Evolutionary conservation across 2,329 filamentous ascomycete genomes (phyloP).

Genomic region (Monosporascus sp.): DNA sequence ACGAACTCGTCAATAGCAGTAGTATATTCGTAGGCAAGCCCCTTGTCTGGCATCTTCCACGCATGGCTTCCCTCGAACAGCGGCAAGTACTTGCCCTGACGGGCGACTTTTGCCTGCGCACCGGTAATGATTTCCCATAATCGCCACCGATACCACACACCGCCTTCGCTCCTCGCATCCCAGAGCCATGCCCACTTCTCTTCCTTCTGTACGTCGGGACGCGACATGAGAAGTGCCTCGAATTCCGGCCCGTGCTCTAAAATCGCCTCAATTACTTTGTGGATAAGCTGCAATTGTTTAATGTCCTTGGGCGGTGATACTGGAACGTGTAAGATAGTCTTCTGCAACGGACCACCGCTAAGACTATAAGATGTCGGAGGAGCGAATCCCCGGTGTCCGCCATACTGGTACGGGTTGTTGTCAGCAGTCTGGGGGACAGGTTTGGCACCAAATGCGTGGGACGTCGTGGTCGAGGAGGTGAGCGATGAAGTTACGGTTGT

Average conservation of each 20-base stretch:
- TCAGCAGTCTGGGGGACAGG: conserved; percentile 42
- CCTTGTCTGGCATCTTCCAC: conserved; percentile 71
- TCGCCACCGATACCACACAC: conserved; percentile 89
- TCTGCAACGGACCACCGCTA: conserved; percentile 34
- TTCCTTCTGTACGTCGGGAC: conserved; percentile 74
- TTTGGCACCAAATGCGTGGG: conserved; percentile 75
- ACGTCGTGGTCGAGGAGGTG: conserved; percentile 38
- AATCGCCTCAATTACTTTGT: conserved; percentile 78
- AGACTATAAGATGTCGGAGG: conserved; percentile 65
- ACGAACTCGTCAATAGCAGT: conserved; percentile 74
- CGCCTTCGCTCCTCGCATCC: conserved; percentile 73
- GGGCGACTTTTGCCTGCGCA: conserved; percentile 35
- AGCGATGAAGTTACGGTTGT: conserved; percentile 31
- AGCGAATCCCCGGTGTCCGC: conserved; percentile 60
- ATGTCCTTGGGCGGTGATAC: conserved; percentile 74
- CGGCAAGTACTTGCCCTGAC: conserved; percentile 50
- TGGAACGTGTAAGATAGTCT: conserved; percentile 56
- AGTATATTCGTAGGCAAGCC: conserved; percentile 74
- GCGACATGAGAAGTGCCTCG: conserved; percentile 85
- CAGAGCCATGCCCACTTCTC: conserved; percentile 94
- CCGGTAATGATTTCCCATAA: conserved; percentile 82
- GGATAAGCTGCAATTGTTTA: conserved; percentile 74
- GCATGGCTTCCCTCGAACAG: conserved; percentile 72
- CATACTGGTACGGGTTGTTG: conserved; percentile 33
- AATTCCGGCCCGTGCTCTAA: conserved; percentile 79